Evolutionary conservation across 768 basidiomycete species (phyloP).

Genomic region (Infundibulicybe gibba): DNA sequence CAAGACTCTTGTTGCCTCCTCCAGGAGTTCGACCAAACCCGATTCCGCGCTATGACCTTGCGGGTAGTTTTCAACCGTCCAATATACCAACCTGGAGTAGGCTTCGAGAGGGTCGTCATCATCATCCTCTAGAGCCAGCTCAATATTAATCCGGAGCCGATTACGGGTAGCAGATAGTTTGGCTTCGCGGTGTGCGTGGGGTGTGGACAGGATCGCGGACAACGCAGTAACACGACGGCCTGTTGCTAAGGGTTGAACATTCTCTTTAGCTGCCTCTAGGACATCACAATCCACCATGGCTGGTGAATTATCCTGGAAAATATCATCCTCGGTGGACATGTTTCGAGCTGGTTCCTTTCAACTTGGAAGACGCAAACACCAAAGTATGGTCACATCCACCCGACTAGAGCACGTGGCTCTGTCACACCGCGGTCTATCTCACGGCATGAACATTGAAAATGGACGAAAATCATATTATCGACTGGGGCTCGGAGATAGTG

Average conservation of each 20-base stretch:
- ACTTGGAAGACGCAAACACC: neutral
- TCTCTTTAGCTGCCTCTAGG: slow-evolving; percentile 82
- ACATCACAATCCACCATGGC: slow-evolving; percentile 77
- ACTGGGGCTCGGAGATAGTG: no score
- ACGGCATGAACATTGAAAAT: no score
- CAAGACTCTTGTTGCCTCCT: slow-evolving; percentile 85
- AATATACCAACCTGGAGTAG: slow-evolving; percentile 81
- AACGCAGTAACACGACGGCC: slow-evolving; percentile 80
- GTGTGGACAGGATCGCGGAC: slow-evolving; percentile 70
- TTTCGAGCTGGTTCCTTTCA: no score
- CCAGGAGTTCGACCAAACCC: slow-evolving; percentile 87
- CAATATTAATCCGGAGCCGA: slow-evolving; percentile 67
- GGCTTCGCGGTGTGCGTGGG: slow-evolving; percentile 71
- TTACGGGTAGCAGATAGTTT: slow-evolving; percentile 64
- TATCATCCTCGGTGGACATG: slow-evolving; percentile 30
- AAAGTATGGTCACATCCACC: neutral
- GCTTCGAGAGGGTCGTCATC: slow-evolving; percentile 84
- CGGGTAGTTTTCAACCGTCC: slow-evolving; percentile 94
- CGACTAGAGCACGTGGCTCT: no score
- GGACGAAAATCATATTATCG: no score
- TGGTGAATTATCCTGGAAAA: slow-evolving; percentile 37
- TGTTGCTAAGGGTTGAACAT: slow-evolving; percentile 77
- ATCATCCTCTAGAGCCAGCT: slow-evolving; percentile 75
- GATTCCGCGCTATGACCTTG: slow-evolving; percentile 88
- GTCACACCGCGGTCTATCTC: no score